Evolutionary conservation across 1,284 basidiomycete genomes (phyloP).

Genomic region (Mycena citricolor): DNA sequence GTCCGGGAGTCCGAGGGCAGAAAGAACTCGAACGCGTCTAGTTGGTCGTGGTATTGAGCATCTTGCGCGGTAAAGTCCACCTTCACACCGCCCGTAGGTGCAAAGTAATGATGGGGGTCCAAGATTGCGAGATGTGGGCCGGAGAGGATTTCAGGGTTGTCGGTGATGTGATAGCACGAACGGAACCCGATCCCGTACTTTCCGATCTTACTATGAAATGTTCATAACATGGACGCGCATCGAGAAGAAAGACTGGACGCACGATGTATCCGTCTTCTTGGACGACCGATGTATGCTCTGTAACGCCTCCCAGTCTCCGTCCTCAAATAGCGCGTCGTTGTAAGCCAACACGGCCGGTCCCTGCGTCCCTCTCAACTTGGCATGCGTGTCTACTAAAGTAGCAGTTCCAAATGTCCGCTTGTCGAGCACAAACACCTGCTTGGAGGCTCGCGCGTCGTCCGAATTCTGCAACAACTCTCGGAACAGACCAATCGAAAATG

Average conservation of each 20-base stretch:
- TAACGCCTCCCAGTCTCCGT: conserved; percentile 45
- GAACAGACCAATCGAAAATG: conserved; percentile 42
- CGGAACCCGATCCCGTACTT: conserved; percentile 55
- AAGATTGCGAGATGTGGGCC: conserved; percentile 40
- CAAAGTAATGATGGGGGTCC: conserved; percentile 41
- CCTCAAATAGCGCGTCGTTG: conserved; percentile 43
- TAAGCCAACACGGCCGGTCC: conserved; percentile 48
- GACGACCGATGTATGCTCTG: conserved; percentile 46
- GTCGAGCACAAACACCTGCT: conserved; percentile 47
- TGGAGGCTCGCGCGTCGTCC: conserved; percentile 42
- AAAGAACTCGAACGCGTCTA: conserved; percentile 36
- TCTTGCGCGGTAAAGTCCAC: conserved; percentile 29
- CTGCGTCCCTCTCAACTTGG: conserved; percentile 34
- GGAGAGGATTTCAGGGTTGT: conserved; percentile 51
- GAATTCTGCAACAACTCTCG: conserved; percentile 50
- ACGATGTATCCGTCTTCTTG: conserved; percentile 45
- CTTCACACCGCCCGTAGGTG: conserved; percentile 32
- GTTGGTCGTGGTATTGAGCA: conserved; percentile 31
- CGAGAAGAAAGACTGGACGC: conserved; percentile 20
- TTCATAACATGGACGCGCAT: not conserved
- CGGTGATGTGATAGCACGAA: conserved; percentile 51
- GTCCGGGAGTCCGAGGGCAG: conserved; percentile 10
- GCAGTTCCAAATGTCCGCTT: conserved; percentile 30
- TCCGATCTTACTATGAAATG: conserved; percentile 45
- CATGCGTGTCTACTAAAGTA: conserved; percentile 31